phyloP scores from a whole-genome alignment of 345 rosid species.

The Rhizophora apiculata region DNA sequence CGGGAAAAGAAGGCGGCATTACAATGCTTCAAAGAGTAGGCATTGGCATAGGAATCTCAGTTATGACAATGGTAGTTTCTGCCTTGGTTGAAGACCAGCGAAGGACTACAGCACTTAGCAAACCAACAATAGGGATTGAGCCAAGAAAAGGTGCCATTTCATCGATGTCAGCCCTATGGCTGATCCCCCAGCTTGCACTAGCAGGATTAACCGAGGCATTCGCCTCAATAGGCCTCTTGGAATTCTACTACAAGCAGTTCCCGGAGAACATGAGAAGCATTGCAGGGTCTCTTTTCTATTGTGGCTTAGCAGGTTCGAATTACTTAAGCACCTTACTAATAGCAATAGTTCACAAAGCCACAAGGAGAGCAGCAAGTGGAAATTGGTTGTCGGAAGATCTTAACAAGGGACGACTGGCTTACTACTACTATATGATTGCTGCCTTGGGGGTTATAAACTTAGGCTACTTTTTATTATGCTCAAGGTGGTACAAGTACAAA shows the following conservation, averaged over 20 bases:
- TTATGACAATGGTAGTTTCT: conserved; percentile 35
- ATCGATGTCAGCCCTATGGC: conserved; percentile 42
- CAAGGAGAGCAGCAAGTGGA: conserved; percentile 24
- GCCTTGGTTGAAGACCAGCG: conserved; percentile 35
- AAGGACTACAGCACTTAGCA: conserved; percentile 37
- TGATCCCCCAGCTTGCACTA: conserved; percentile 43
- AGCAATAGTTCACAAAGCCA: conserved; percentile 35
- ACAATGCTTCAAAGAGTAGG: conserved; percentile 50
- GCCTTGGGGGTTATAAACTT: conserved; percentile 32
- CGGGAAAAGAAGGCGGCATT: conserved; percentile 47
- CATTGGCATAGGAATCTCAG: conserved; percentile 29
- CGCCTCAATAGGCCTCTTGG: conserved; percentile 35
- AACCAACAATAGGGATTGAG: conserved; percentile 37
- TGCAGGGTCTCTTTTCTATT: conserved; percentile 42
- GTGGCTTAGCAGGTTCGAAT: conserved; percentile 40
- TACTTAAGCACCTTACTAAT: conserved; percentile 42
- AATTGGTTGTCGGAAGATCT: conserved; percentile 56
- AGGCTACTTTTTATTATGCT: conserved; percentile 37
- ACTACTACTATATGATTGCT: conserved; percentile 42
- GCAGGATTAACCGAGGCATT: conserved; percentile 51
- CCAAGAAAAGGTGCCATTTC: conserved; percentile 48
- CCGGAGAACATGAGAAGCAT: conserved; percentile 63
- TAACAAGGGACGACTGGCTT: conserved; percentile 48
- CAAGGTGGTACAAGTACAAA: conserved; percentile 46
- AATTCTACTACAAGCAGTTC: conserved; percentile 56